These are phyloP conservation scores for Zalaria obscura DNA, from an alignment of 2,329 filamentous ascomycete species.

Conservation along the genomic window DNA sequence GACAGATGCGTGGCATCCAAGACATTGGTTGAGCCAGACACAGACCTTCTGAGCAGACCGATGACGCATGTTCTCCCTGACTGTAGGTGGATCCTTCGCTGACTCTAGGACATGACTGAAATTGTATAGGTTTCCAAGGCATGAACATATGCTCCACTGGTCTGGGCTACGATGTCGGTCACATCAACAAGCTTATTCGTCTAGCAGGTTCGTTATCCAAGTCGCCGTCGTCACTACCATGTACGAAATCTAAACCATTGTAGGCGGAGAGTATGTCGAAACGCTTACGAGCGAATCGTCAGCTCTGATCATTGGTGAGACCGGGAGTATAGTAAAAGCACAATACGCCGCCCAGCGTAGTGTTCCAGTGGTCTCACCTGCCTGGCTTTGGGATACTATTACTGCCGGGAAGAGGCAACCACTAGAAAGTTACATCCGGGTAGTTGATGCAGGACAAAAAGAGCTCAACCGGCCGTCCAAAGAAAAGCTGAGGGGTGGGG, in stretches of 20 bases:
- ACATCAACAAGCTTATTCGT: constrained; percentile 62
- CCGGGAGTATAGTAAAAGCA: constrained; percentile 56
- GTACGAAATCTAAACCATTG: constrained; percentile 2
- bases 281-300: constrained; percentile 57
- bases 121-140: constrained; percentile 42
- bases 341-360: constrained; percentile 59
- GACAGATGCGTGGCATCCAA: constrained; percentile 76
- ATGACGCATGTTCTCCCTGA: constrained; percentile 30
- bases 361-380: constrained; percentile 65
- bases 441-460: constrained; percentile 4
- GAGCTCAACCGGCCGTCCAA: constrained; percentile 8
- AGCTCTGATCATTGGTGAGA: constrained; percentile 53
- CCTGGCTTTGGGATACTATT: constrained; percentile 80
- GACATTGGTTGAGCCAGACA: constrained; percentile 50
- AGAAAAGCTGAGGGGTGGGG: constrained; percentile 1
- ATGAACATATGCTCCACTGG: constrained; percentile 67
- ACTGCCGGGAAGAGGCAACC: constrained; percentile 33
- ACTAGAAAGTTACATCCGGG: constrained; percentile 23
- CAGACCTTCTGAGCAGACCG: constrained; percentile 63
- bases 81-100: background rate
- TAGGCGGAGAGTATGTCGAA: constrained; percentile 67
- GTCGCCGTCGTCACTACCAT: background rate
- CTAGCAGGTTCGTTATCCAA: constrained; percentile 45
- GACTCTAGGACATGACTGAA: background rate
- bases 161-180: constrained; percentile 76